These are phyloP conservation scores for Gyromitra esculenta DNA, from an alignment of 2,329 filamentous ascomycete species.

Conservation along the genomic window DNA sequence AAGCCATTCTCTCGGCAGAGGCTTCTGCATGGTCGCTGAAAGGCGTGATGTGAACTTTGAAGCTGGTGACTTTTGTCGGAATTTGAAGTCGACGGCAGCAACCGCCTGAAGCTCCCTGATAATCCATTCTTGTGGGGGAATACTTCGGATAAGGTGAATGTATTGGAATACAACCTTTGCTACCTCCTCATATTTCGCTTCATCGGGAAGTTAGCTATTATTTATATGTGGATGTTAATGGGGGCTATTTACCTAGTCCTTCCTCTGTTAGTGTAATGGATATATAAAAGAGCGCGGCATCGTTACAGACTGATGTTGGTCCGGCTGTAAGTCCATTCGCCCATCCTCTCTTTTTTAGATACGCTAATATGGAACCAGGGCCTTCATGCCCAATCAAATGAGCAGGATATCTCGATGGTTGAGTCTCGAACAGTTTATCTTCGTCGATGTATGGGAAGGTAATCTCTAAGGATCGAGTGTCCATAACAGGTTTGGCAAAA, in stretches of 20 bases:
- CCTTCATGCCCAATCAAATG: conserved; percentile 93
- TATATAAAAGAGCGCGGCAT: conserved; percentile 81
- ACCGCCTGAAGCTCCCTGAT: conserved; percentile 90
- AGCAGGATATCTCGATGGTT: conserved; percentile 85
- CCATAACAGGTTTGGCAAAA: conserved; percentile 92
- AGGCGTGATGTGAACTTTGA: conserved; percentile 87
- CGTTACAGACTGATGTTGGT: conserved; percentile 78
- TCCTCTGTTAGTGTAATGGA: conserved; percentile 84
- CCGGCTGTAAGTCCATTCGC: conserved; percentile 84
- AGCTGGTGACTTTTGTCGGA: conserved; percentile 89
- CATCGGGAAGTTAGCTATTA: conserved; percentile 62
- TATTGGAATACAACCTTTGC: conserved; percentile 90
- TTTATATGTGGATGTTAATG: background rate
- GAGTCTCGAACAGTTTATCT: conserved; percentile 78
- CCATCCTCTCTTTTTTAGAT: conserved; percentile 90
- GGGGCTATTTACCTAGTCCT: conserved; percentile 62
- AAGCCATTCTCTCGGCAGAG: conserved; percentile 84
- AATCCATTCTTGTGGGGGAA: conserved; percentile 88
- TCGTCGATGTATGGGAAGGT: conserved; percentile 88
- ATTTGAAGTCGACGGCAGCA: conserved; percentile 93
- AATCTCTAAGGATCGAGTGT: conserved; percentile 79
- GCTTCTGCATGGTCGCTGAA: conserved; percentile 90
- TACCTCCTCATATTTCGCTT: conserved; percentile 80
- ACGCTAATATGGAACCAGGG: conserved; percentile 88
- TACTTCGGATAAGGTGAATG: conserved; percentile 82